Conservation (phyloP, 139 green algal genomes). For the Pleodorina starrii region DNA sequence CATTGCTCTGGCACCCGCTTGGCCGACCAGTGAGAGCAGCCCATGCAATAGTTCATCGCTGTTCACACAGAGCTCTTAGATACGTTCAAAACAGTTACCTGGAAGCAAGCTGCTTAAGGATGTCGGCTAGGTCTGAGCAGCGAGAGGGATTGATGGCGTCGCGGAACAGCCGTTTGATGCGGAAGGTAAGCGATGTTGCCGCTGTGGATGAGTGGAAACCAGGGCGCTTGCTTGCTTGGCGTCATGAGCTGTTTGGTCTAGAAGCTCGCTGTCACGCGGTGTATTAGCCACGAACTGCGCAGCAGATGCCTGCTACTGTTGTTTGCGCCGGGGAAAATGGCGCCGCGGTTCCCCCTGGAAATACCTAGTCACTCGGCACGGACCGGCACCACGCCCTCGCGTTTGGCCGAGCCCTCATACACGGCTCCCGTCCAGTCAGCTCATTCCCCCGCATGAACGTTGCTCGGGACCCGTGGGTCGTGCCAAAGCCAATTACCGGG, state of each 20-base stretch:
- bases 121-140: constrained; percentile 16
- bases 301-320: neutral
- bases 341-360: too few relatives aligned
- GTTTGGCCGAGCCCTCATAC: too few relatives aligned
- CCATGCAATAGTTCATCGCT: neutral
- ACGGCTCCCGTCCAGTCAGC: too few relatives aligned
- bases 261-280: neutral
- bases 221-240: neutral
- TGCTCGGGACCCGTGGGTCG: too few relatives aligned
- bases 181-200: neutral
- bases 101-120: neutral
- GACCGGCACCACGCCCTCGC: too few relatives aligned
- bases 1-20: neutral
- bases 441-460: too few relatives aligned
- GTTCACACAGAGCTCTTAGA: neutral
- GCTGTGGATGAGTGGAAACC: neutral
- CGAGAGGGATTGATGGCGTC: neutral
- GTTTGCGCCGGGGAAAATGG: neutral
- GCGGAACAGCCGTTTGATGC: constrained; percentile 18
- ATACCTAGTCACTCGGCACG: too few relatives aligned
- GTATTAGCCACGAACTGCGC: neutral
- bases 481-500: too few relatives aligned
- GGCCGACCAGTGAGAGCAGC: neutral
- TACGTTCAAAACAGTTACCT: neutral
- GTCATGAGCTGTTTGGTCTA: neutral